Base-by-base conservation (phyloP, 2,329 filamentous ascomycete species). In the Beauveria australis region DNA sequence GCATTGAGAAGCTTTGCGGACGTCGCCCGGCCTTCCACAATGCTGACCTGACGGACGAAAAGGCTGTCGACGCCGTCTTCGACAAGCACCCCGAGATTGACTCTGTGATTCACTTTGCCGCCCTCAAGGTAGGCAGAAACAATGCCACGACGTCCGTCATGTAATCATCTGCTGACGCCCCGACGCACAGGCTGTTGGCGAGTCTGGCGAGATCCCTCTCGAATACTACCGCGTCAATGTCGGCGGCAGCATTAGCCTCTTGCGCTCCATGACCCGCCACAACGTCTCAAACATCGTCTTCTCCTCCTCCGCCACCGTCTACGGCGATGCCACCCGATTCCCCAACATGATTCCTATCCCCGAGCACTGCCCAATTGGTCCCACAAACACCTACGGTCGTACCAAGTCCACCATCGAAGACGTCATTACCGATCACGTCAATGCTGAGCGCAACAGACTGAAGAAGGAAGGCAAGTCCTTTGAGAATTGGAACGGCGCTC, bases 181-280 rank as follows among this genome's bases (percentile, higher is more conserved):
- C 33, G 33, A 37, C 14, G 33, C 33, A 65, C 41, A 95, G 91
- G 93, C 95, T 52, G 94, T 99, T 63, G 94, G 94, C 71, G 93
- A 99, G 79, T 97, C 93, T 59, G 86, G 83, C 70, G 91, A 96
- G 75, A 95, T 91, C 65, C 94, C 94, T 51, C 86, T 97, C 71
- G 92, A 97, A 78, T 99, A 99, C 85, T 99, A 97, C 82, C 85
- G 89, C 68, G 90, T 96, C 80, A 99, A 99, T 74, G 94, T 97
- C 63, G 89, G 89, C 72, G 95, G 94, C 74, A 94, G 91, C 69
- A 87, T 99, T 70, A 82, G 87, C 68, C 89, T 99, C 53, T 84
- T 99, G 64, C 84, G 87, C 65, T 87, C 87, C 70, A 97, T 99
- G 92, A 83, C 85, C 72, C 87, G 87, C 75, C 86, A 97, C 81